Conservation (phyloP, 2,329 filamentous ascomycete genomes). For the Botryotinia convoluta region DNA sequence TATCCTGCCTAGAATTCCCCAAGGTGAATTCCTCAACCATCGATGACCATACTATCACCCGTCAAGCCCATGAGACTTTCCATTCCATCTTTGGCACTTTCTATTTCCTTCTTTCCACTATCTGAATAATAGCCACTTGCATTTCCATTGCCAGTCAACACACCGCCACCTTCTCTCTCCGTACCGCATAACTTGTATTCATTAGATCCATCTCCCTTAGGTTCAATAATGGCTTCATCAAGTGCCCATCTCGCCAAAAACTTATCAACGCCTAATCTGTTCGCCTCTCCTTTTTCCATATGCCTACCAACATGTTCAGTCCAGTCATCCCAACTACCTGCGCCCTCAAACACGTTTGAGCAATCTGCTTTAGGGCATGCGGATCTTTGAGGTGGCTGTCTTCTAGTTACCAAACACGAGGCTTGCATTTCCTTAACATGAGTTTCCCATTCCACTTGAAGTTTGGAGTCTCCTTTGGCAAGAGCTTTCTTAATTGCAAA, state of each 20-base stretch:
- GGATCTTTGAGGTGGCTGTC: conserved; percentile 67
- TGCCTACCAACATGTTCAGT: conserved; percentile 91
- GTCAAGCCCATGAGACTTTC: conserved; percentile 17
- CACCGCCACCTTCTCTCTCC: conserved; percentile 35
- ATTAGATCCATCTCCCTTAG: conserved; percentile 47
- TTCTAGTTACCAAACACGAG: conserved; percentile 68
- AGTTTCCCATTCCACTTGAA: conserved; percentile 61
- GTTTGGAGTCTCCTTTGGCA: conserved; percentile 56
- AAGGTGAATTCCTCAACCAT: conserved; percentile 9
- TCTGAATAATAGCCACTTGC: conserved; percentile 38
- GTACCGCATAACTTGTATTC: conserved; percentile 55
- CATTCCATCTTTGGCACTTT: conserved; percentile 7
- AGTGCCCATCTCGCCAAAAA: conserved; percentile 61
- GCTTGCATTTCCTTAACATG: conserved; percentile 69
- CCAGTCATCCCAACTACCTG: conserved; percentile 80
- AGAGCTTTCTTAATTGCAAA: conserved; percentile 59
- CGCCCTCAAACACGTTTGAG: conserved; percentile 65
- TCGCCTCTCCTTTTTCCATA: conserved; percentile 71
- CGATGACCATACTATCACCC: conserved; percentile 18
- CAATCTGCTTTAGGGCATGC: conserved; percentile 73
- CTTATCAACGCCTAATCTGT: conserved; percentile 54
- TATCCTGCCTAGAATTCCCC: neutral
- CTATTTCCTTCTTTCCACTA: conserved; percentile 25
- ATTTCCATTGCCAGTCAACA: conserved; percentile 25
- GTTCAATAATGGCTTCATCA: conserved; percentile 61